These are phyloP conservation scores for Venturia pyrina DNA, from an alignment of 2,329 filamentous ascomycete species.

Conservation along the genomic window DNA sequence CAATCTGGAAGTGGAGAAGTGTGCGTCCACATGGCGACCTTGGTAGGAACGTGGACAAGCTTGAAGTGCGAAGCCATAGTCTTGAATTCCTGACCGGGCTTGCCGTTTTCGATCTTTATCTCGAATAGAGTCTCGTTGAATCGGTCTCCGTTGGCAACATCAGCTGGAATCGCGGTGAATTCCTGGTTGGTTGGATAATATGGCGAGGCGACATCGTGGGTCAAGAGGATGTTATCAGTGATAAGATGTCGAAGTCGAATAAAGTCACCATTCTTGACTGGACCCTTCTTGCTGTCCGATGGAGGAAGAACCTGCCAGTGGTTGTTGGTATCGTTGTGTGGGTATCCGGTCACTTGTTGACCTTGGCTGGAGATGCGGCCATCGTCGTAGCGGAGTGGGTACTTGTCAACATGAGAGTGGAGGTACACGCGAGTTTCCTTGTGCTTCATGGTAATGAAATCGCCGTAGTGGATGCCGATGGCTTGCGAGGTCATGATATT, in stretches of 20 bases:
- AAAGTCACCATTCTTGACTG: conserved; percentile 73
- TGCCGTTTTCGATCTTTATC: conserved; percentile 79
- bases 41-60: conserved; percentile 84
- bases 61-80: conserved; percentile 91
- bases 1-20: conserved; percentile 91
- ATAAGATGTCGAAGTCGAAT: conserved; percentile 78
- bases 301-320: conserved; percentile 83
- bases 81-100: conserved; percentile 73
- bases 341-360: conserved; percentile 96
- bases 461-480: conserved; percentile 79
- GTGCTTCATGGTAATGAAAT: conserved; percentile 77
- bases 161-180: conserved; percentile 71
- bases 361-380: conserved; percentile 93
- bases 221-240: conserved; percentile 78
- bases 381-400: conserved; percentile 93
- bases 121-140: conserved; percentile 90
- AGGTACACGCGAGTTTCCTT: conserved; percentile 97
- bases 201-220: conserved; percentile 94
- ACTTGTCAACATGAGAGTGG: conserved; percentile 81
- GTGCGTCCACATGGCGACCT: conserved; percentile 99
- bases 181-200: conserved; percentile 97
- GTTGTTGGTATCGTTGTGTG: conserved; percentile 98
- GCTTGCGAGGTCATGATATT: conserved; percentile 87
- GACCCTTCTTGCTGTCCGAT: conserved; percentile 21
- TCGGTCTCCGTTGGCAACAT: conserved; percentile 63